phyloP scores from a whole-genome alignment of 768 basidiomycete species.

The Suillus americanus region DNA sequence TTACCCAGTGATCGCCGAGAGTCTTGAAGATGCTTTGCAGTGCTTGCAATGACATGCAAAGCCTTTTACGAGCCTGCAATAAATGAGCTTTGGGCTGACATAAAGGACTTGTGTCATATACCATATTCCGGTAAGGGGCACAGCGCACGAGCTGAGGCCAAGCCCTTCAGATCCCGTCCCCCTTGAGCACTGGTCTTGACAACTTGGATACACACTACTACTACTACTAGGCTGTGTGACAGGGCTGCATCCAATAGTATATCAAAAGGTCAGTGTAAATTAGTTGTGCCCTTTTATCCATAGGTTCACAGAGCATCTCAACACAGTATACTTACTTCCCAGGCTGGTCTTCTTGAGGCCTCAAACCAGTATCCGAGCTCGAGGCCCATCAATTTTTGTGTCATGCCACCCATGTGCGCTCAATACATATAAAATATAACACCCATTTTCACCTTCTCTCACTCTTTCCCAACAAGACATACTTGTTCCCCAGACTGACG shows the following conservation, averaged over 20 bases:
- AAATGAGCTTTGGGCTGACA: background rate
- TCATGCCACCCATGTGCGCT: background rate
- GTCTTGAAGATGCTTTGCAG: background rate
- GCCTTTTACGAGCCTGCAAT: background rate
- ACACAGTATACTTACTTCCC: background rate
- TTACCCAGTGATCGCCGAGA: too few relatives aligned
- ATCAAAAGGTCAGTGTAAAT: too few relatives aligned
- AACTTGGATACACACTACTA: too few relatives aligned
- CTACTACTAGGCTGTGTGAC: background rate
- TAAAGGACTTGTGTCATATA: too few relatives aligned
- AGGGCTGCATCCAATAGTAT: background rate
- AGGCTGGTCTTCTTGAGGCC: background rate
- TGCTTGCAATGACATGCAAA: constrained; percentile 1
- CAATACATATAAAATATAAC: too few relatives aligned
- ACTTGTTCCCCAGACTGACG: background rate
- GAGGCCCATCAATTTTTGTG: background rate
- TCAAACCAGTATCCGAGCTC: background rate
- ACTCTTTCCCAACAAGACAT: background rate
- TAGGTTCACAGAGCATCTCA: background rate
- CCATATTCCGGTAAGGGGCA: too few relatives aligned
- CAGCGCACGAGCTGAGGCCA: too few relatives aligned
- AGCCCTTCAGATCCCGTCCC: too few relatives aligned
- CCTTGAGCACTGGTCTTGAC: too few relatives aligned
- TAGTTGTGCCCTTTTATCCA: background rate
- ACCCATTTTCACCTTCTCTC: background rate